phyloP scores from a whole-genome alignment of 495 filamentous ascomycete genomes.

The Penicillium paxilli region DNA sequence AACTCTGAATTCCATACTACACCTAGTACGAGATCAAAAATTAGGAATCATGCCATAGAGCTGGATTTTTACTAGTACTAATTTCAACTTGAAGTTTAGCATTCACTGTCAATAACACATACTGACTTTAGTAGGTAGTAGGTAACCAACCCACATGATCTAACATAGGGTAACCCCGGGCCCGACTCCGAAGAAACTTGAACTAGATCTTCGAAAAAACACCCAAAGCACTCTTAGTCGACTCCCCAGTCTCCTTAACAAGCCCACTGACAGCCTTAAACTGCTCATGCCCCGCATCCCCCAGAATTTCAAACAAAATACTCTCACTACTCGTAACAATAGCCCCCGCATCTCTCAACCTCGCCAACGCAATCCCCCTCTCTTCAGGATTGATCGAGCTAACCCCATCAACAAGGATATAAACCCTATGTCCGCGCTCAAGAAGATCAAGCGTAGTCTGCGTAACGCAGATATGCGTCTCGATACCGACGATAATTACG shows the following conservation, averaged over 20 bases:
- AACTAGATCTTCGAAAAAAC: conserved; percentile 66
- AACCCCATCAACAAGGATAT: conserved; percentile 88
- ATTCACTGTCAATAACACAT: too few relatives aligned
- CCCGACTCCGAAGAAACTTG: not conserved
- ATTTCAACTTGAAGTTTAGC: too few relatives aligned
- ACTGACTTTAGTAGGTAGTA: too few relatives aligned
- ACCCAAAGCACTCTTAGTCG: conserved; percentile 64
- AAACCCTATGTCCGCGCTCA: conserved; percentile 73
- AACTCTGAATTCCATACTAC: too few relatives aligned
- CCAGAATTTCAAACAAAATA: conserved; percentile 89
- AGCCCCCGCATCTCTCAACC: conserved; percentile 75
- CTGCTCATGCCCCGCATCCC: conserved; percentile 70
- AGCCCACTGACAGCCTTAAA: conserved; percentile 72
- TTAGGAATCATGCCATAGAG: too few relatives aligned
- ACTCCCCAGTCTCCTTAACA: conserved; percentile 73
- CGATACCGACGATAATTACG: conserved; percentile 72
- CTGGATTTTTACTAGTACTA: too few relatives aligned
- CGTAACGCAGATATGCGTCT: conserved; percentile 91
- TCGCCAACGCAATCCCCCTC: conserved; percentile 71
- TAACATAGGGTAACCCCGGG: too few relatives aligned
- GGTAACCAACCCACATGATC: too few relatives aligned
- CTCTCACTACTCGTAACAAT: conserved; percentile 87
- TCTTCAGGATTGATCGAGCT: conserved; percentile 83
- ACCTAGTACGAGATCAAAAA: too few relatives aligned
- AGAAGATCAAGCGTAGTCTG: conserved; percentile 87